Percentiles rank a stretch among this genome's conserved stretches.
Evolutionary conservation across 495 filamentous ascomycete genomes (phyloP).

Genomic region (Neurospora sp.): DNA sequence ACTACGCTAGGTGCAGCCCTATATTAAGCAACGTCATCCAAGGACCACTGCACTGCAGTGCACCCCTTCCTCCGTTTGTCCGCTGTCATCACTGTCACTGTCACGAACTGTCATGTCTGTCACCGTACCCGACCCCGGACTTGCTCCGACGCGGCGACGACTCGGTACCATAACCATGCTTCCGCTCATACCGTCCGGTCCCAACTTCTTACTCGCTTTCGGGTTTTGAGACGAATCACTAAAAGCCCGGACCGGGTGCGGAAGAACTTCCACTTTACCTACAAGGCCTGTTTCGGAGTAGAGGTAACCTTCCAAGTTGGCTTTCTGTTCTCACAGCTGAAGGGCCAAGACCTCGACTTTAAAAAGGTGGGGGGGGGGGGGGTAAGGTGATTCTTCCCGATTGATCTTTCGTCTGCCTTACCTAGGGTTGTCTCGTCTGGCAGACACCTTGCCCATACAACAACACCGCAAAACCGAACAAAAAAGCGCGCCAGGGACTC

Average conservation of each 20-base stretch:
- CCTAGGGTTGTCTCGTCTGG: not conserved
- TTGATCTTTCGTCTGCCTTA: not conserved
- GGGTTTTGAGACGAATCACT: not conserved
- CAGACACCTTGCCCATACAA: not conserved
- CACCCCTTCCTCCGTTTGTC: not conserved
- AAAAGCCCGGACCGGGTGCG: not conserved
- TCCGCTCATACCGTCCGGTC: not conserved
- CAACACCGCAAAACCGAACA: not conserved
- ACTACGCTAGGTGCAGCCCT: slow-evolving; percentile 18
- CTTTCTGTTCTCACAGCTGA: not conserved
- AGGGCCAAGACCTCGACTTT: not conserved
- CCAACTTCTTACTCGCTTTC: not conserved
- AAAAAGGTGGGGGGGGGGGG: not conserved
- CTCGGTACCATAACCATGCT: not conserved
- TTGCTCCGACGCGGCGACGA: not conserved
- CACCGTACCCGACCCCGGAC: not conserved
- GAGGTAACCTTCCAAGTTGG: no score
- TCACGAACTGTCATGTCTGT: not conserved
- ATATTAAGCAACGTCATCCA: slow-evolving; percentile 26
- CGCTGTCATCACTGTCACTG: not conserved
- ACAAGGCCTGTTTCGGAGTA: not conserved
- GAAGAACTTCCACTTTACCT: not conserved
- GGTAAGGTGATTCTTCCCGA: not conserved
- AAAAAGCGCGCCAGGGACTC: not conserved
- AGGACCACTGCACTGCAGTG: not conserved